Evolutionary conservation across 306 rosid genomes (phyloP).

Genomic region (Cyamopsis tetragonoloba): DNA sequence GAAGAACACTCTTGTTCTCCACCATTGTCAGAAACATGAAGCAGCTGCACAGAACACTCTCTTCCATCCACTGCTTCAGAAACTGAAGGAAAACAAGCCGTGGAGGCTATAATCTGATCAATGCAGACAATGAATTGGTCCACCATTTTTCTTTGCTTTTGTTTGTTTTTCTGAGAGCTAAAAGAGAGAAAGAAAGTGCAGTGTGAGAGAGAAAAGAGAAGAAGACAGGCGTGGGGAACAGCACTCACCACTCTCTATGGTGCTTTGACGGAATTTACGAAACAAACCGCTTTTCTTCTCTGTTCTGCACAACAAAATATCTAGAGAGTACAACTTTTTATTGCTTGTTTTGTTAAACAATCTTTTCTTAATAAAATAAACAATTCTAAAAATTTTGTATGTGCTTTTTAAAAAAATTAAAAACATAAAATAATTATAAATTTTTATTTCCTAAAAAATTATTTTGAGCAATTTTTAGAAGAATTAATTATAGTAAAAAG

Average conservation of each 20-base stretch:
- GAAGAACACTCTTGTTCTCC: not conserved
- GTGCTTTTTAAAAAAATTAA: too few relatives aligned
- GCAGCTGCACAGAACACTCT: not conserved
- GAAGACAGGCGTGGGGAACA: not conserved
- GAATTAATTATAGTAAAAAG: too few relatives aligned
- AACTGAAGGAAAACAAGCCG: slow-evolving; percentile 11
- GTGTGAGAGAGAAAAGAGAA: not conserved
- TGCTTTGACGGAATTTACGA: slow-evolving; percentile 1
- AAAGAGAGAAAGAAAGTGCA: not conserved
- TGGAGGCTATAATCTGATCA: slow-evolving; percentile 20
- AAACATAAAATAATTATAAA: too few relatives aligned
- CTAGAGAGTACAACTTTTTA: too few relatives aligned
- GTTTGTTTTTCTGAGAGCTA: not conserved
- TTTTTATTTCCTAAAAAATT: too few relatives aligned
- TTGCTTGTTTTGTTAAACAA: too few relatives aligned
- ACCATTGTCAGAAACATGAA: not conserved
- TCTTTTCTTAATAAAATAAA: too few relatives aligned
- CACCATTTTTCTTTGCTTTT: not conserved
- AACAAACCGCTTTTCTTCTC: not conserved
- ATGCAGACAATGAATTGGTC: slow-evolving; percentile 15
- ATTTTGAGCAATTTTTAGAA: too few relatives aligned
- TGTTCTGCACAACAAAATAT: too few relatives aligned
- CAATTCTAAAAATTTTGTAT: too few relatives aligned
- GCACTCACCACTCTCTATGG: not conserved
- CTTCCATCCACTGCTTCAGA: not conserved